Conservation (phyloP, 2,329 filamentous ascomycete genomes). For the Phyllachora maydis region DNA sequence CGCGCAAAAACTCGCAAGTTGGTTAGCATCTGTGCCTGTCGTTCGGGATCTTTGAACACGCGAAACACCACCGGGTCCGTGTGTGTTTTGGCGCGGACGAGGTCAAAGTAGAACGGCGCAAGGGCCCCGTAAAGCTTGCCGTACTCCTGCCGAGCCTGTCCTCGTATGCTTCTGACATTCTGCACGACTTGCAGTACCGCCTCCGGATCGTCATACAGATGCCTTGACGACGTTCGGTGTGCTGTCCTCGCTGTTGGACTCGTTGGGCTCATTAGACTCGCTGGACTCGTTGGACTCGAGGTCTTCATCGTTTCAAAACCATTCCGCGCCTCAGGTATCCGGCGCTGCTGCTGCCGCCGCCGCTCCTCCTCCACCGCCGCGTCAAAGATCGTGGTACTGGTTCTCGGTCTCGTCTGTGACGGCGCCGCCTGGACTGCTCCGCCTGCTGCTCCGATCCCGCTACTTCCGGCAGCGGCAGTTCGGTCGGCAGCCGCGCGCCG, state of each 20-base stretch:
- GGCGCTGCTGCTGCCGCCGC: conserved; percentile 4
- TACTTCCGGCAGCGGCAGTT: conserved; percentile 6
- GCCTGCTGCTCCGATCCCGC: conserved; percentile 2
- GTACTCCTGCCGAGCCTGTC: conserved; percentile 74
- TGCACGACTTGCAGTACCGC: conserved; percentile 50
- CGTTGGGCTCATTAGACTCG: no score
- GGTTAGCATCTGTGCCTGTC: conserved; percentile 74
- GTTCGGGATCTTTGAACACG: conserved; percentile 69
- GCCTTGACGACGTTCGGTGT: no score
- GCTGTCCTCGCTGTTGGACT: no score
- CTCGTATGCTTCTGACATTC: conserved; percentile 56
- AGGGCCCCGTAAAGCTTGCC: conserved; percentile 78
- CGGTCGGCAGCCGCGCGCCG: conserved; percentile 27
- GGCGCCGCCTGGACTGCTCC: conserved; percentile 3
- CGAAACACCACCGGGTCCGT: conserved; percentile 71
- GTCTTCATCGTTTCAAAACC: conserved; percentile 66
- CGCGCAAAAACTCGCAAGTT: conserved; percentile 62
- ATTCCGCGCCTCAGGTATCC: conserved; percentile 18
- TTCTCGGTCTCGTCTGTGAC: conserved; percentile 5
- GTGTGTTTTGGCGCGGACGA: conserved; percentile 50
- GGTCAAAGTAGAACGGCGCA: conserved; percentile 73
- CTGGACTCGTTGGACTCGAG: conserved; percentile 8
- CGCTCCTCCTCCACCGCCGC: conserved; percentile 45
- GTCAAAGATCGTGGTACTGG: conserved; percentile 50
- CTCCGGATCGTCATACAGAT: conserved; percentile 26